Conservation (phyloP, 768 basidiomycete genomes). For the Suillus clintonianus region DNA sequence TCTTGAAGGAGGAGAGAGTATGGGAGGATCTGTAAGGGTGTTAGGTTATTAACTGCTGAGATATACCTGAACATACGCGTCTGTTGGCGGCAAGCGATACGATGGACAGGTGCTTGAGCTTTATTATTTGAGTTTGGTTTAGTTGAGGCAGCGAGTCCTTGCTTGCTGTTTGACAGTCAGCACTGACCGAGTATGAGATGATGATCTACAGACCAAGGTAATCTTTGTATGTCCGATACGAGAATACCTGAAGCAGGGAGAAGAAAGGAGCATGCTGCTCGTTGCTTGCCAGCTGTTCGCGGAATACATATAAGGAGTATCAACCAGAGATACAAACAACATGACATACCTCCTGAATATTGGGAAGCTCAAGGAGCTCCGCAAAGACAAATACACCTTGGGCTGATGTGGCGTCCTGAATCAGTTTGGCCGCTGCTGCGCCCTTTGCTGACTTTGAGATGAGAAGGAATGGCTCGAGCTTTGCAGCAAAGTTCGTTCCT, state of each 20-base stretch:
- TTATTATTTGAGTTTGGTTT: conserved; percentile 72
- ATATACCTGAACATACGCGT: conserved; percentile 54
- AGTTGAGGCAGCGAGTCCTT: conserved; percentile 67
- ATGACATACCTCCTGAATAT: conserved; percentile 75
- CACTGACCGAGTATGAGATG: not conserved
- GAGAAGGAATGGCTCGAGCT: conserved; percentile 87
- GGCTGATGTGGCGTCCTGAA: conserved; percentile 84
- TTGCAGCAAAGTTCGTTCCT: conserved; percentile 61
- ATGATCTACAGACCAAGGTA: conserved; percentile 65
- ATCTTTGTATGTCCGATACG: conserved; percentile 85
- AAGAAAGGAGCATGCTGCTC: conserved; percentile 65
- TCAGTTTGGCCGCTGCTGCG: conserved; percentile 86
- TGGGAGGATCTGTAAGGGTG: conserved; percentile 66
- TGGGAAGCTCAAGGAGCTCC: conserved; percentile 80
- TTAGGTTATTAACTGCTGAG: not conserved
- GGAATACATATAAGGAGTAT: conserved; percentile 2
- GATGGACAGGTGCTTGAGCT: conserved; percentile 92
- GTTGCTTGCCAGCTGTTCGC: conserved; percentile 61
- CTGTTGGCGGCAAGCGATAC: conserved; percentile 78
- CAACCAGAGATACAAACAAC: not conserved
- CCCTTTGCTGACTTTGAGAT: conserved; percentile 93
- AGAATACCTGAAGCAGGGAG: conserved; percentile 79
- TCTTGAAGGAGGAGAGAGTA: conserved; percentile 71
- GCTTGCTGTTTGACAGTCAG: conserved; percentile 48
- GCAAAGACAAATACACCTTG: conserved; percentile 92